Conservation (phyloP, 805 yeast species). For the Jamesozyma piceae region DNA sequence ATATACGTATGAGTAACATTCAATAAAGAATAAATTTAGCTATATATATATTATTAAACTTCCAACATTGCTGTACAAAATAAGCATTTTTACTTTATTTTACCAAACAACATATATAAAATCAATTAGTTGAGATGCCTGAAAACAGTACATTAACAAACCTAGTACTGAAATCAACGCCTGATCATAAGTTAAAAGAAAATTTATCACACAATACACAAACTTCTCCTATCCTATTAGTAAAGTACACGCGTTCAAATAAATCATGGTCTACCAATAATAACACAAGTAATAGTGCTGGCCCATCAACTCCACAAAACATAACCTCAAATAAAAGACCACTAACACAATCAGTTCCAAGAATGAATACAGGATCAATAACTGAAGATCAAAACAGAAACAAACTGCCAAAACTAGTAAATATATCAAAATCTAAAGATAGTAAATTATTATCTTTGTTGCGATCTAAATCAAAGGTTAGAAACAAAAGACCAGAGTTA, state of each 20-base stretch:
- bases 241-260: neutral
- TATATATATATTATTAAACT: too few relatives aligned
- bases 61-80: too few relatives aligned
- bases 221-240: neutral
- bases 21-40: too few relatives aligned
- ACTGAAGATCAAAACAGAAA: neutral
- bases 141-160: too few relatives aligned
- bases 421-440: neutral
- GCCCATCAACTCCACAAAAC: neutral
- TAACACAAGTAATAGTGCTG: neutral
- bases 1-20: too few relatives aligned
- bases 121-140: too few relatives aligned
- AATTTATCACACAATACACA: too few relatives aligned
- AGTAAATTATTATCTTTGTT: neutral
- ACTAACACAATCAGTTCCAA: neutral
- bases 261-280: neutral
- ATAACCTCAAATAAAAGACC: neutral
- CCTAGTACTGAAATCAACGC: too few relatives aligned
- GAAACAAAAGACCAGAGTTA: neutral
- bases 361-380: neutral
- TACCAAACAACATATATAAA: too few relatives aligned
- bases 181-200: too few relatives aligned
- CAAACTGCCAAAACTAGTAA: neutral
- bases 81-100: too few relatives aligned
- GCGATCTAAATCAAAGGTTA: neutral